Evolutionary conservation across 192 early-diverging fungal genomes (phyloP), one percentile per base, ranked within the genome.

Genomic region (Entomortierella beljakovae): DNA sequence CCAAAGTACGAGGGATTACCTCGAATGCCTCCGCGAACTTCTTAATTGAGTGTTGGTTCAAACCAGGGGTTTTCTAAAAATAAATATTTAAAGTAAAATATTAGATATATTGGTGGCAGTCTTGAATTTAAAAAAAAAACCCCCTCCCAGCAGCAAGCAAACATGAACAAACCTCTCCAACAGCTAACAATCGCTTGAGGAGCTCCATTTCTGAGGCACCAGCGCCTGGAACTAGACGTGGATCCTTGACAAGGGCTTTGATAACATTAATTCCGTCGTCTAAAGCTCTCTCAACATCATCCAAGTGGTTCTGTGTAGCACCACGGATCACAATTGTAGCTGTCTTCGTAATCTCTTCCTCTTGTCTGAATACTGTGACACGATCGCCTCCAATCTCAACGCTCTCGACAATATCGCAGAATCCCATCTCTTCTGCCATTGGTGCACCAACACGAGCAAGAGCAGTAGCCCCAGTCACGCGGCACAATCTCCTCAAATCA

Each of bases 181-280:
- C 85, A 46, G 84, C 83, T 54, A 90, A 87, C 57, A 99, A 87
- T 46, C 88, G 90, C 35, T 93, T 90, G 42, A 92, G 88, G 42
- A 99, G 83, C 81, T 97, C 97, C 89, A 97, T 97, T 71, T 99
- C 97, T 35, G 89, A 68, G 1, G 97, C 97, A 68, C 96, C 97
- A 50, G 97, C 97, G 73, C 97, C 97, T 49, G 97, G 83, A 59
- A 99, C 86, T 13, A 98, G 85, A 25, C 94, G 91, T 38, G 81
- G 58, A 82, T 98, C 94, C 80, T 92, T 94, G 40, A 92, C 90
- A 62, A 95, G 84, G 46, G 97, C 93, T 86, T 98, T 99, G 72
- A 99, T 89, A 28, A 94, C 91, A 80, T 98, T 99, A 73, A 99
- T 94, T 77, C 97, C 97, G 73, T 98, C 97, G 82, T 99, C 97